A percentile compares a stretch with the other conserved stretches of the same genome.
Conservation (phyloP, 352 stramenopile genomes). For the Globisporangium parvum region DNA sequence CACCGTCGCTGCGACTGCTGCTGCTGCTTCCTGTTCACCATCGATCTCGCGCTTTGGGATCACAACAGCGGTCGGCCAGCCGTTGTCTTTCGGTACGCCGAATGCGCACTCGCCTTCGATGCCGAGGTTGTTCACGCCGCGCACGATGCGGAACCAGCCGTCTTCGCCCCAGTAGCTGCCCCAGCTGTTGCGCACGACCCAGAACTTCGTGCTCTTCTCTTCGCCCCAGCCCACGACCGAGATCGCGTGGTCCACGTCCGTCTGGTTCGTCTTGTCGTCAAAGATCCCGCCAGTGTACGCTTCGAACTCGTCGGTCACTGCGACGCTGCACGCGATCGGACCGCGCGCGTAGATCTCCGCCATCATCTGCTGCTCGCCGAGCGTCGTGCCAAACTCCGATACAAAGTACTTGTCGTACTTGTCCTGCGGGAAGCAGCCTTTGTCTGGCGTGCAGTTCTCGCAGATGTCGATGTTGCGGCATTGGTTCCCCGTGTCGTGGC, state of each 20-base stretch:
- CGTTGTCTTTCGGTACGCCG: conserved; percentile 78
- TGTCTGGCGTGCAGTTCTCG: conserved; percentile 84
- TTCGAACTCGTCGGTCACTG: conserved; percentile 83
- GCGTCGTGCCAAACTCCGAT: conserved; percentile 91
- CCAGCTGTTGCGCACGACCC: conserved; percentile 96
- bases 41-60: conserved; percentile 13
- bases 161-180: conserved; percentile 94
- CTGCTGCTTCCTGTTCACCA: conserved; percentile 14
- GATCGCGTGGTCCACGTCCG: conserved; percentile 88
- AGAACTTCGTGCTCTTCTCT: conserved; percentile 86
- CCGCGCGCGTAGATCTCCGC: conserved; percentile 95
- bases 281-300: conserved; percentile 94
- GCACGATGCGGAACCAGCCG: conserved; percentile 92
- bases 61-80: conserved; percentile 48
- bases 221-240: conserved; percentile 95
- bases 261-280: conserved; percentile 82
- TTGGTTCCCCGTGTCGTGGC: conserved; percentile 85
- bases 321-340: conserved; percentile 91
- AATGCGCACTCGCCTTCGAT: conserved; percentile 94
- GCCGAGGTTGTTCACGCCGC: conserved; percentile 89
- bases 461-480: conserved; percentile 89
- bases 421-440: conserved; percentile 86
- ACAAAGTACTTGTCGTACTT: conserved; percentile 94
- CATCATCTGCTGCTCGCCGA: conserved; percentile 92
- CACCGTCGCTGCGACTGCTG: conserved; percentile 14